Evolutionary conservation across 148 eudicot species (phyloP).

Genomic region (Fagopyrum esculentum): DNA sequence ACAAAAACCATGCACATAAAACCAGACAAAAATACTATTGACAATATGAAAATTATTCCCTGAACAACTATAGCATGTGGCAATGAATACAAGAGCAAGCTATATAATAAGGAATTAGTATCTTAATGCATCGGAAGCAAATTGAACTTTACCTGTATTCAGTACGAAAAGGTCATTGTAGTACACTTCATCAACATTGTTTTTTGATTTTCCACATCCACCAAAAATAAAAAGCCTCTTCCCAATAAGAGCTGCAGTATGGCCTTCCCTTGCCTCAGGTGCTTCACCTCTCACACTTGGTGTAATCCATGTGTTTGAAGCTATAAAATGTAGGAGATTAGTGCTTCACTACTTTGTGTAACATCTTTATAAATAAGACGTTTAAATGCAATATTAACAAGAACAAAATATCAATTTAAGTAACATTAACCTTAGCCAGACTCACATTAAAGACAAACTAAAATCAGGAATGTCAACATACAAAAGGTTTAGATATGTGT

Average conservation of each 20-base stretch:
- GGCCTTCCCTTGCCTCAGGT: slow-evolving; percentile 92
- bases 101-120: not conserved
- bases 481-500: not conserved
- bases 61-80: not conserved
- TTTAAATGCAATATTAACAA: not conserved
- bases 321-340: slow-evolving; percentile 27
- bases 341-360: not conserved
- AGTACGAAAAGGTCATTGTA: slow-evolving; percentile 77
- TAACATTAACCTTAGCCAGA: not conserved
- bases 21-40: not conserved
- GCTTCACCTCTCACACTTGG: slow-evolving; percentile 69
- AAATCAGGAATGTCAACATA: not conserved
- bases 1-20: not conserved
- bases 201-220: slow-evolving; percentile 75
- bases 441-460: not conserved
- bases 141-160: slow-evolving; percentile 49
- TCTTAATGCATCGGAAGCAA: not conserved
- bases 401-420: not conserved
- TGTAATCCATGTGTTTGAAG: slow-evolving; percentile 70
- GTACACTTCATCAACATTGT: slow-evolving; percentile 42
- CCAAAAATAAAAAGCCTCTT: slow-evolving; percentile 82
- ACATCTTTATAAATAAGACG: not conserved
- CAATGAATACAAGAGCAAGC: not conserved
- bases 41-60: not conserved
- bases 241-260: slow-evolving; percentile 86